Evolutionary conservation across 2,329 filamentous ascomycete species (phyloP), one percentile per base, ranked within the genome.

Genomic region (Aspergillus fischeri): DNA sequence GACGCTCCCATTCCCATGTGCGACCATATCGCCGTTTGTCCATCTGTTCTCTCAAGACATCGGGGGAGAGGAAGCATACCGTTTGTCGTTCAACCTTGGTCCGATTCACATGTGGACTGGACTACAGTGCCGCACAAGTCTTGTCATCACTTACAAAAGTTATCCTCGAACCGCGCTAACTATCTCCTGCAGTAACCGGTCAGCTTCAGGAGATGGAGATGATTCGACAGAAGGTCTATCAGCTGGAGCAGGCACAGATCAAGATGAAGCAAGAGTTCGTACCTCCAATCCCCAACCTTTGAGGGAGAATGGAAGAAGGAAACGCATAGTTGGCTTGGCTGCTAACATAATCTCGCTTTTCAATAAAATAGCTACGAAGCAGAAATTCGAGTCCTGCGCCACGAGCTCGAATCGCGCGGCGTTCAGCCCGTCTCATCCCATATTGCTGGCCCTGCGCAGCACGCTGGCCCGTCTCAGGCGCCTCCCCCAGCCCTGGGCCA

Each of bases 151-250:
- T 21, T 27, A 17, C 44, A 47, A 17, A 17, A 14, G 44, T 47
- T 6, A 24, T 27, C 3, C 21, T 24, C 24, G 42, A 47, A 45
- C 32, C 32, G 28, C 25, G 27, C 51, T 53, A 32, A 32, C 45
- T 63, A 64, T 62, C 58, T 58, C 55, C 56, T 67, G 65, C 74
- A 97, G 94, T 97, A 71, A 87, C 90, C 57, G 85, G 87, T 51
- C 94, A 99, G 74, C 88, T 97, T 63, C 88, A 93, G 70, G 94
- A 99, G 78, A 94, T 97, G 83, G 91, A 96, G 73, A 84, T 96
- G 70, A 91, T 99, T 51, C 84, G 92, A 62, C 89, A 92, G 72
- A 97, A 96, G 77, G 91, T 99, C 59, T 97, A 91, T 70, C 86
- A 90, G 67, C 86, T 99, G 74, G 94, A 99, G 75, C 92, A 95